These are phyloP conservation scores for Penicillium sumatraense DNA, from an alignment of 2,329 filamentous ascomycete species.

Conservation along the genomic window DNA sequence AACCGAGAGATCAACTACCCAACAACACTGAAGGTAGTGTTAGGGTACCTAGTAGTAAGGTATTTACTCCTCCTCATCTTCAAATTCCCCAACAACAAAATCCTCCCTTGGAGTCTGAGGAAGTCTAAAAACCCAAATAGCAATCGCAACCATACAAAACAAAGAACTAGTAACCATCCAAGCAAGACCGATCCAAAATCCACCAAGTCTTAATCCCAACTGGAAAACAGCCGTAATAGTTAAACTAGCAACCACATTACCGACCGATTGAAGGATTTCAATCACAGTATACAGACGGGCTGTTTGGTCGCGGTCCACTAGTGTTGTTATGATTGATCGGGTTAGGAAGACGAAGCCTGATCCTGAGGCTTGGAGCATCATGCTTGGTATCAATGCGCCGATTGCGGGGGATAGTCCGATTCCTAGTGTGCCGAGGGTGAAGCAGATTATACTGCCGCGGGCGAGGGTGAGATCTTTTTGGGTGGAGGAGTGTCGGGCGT, in stretches of 20 bases:
- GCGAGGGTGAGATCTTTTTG: slow-evolving; percentile 53
- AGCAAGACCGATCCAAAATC: slow-evolving; percentile 54
- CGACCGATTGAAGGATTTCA: slow-evolving; percentile 53
- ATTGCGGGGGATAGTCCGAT: slow-evolving; percentile 53
- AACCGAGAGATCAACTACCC: no score
- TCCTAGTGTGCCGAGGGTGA: slow-evolving; percentile 50
- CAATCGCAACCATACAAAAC: slow-evolving; percentile 36
- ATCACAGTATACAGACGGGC: slow-evolving; percentile 56
- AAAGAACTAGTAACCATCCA: slow-evolving; percentile 47
- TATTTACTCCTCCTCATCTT: slow-evolving; percentile 13
- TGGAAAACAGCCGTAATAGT: slow-evolving; percentile 53
- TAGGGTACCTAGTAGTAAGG: neutral
- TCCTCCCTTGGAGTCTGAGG: slow-evolving; percentile 22
- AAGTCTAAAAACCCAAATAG: slow-evolving; percentile 34
- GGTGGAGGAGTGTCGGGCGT: slow-evolving; percentile 42
- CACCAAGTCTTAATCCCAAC: slow-evolving; percentile 51
- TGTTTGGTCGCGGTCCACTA: slow-evolving; percentile 53
- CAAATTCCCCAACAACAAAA: slow-evolving; percentile 27
- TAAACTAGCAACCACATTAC: slow-evolving; percentile 53
- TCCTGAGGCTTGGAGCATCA: slow-evolving; percentile 54
- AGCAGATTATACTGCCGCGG: slow-evolving; percentile 50
- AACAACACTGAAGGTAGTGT: no score
- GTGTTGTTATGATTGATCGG: slow-evolving; percentile 53
- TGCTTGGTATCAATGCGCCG: slow-evolving; percentile 47
- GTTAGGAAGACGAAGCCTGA: slow-evolving; percentile 54